Evolutionary conservation across 2,329 filamentous ascomycete genomes (phyloP), one percentile per base, ranked within the genome.

Genomic region (Neurospora crassa): DNA sequence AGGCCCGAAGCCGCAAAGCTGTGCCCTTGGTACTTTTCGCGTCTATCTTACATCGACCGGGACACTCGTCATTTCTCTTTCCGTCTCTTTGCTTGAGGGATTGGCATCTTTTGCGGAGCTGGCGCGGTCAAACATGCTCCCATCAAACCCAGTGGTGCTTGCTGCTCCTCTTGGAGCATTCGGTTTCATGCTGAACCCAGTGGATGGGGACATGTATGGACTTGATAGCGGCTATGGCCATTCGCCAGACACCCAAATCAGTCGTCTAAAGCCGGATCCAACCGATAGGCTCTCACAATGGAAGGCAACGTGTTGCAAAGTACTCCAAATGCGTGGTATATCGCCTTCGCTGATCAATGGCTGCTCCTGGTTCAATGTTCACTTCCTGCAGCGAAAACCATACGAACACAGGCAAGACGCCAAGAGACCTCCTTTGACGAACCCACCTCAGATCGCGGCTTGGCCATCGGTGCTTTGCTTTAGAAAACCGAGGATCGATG

Each of bases 31-130:
- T 2, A 87, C 84, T 7, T 82, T 89, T 18, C 83, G 84, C 68
- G 82, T 85, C 10, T 87, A 87, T 73, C 77, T 89, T 69, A 89
- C 87, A 6, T 88, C 85, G 1, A 85, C 85, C 0, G 87, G 87
- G 2, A 82, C 83, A 12, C 79, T 89, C 8, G 78, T 89, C 16
- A 79, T 88, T 37, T 83, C 82, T 59, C 76, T 89, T 37, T 81
- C 80, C 47, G 81, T 88, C 68, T 82, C 84, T 3, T 77, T 82
- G 47, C 84, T 85, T 59, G 80, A 82, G 45, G 85, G 84, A 7
- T 78, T 89, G 47, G 77, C 83, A 16, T 82, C 82, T 1, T 79
- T 85, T 24, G 83, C 84, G 18, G 84, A 87, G 72, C 78, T 78
- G 7, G 73, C 83, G 41, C 79, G 80, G 16, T 77, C 81, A 16